A percentile compares a stretch with the other conserved stretches of the same genome.
phyloP scores from a whole-genome alignment of 306 rosid species.

The Urtica urens region DNA sequence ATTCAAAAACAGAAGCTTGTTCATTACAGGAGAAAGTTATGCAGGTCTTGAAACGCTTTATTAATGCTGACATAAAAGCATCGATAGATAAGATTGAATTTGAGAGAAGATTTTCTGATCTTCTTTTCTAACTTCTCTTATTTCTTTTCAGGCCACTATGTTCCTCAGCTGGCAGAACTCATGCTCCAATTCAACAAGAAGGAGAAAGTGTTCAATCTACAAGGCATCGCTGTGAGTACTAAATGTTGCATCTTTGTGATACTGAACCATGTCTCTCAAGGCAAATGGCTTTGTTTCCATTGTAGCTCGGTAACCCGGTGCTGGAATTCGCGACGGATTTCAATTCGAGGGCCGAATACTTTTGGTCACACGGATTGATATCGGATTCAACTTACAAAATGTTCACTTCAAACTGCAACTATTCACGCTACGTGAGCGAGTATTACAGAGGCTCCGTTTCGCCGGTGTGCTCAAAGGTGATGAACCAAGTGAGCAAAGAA shows the following conservation, averaged over 20 bases:
- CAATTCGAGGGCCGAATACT: conserved; percentile 47
- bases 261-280: not conserved
- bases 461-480: conserved; percentile 37
- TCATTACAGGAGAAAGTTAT: conserved; percentile 42
- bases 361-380: conserved; percentile 56
- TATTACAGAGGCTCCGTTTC: conserved; percentile 41
- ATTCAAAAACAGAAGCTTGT: conserved; percentile 36
- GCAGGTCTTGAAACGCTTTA: conserved; percentile 22
- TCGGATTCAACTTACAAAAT: conserved; percentile 39
- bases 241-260: not conserved
- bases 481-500: conserved; percentile 46
- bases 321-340: conserved; percentile 42
- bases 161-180: conserved; percentile 52
- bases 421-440: conserved; percentile 41
- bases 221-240: conserved; percentile 47
- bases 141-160: conserved; percentile 29
- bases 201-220: conserved; percentile 31
- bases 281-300: not conserved
- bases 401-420: conserved; percentile 44
- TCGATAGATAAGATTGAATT: not conserved
- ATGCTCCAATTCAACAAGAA: conserved; percentile 29
- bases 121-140: not conserved
- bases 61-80: not conserved
- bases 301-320: conserved; percentile 51
- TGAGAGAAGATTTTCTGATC: not conserved